Evolutionary conservation across 257 asterid species (phyloP).

Genomic region (Catharanthus roseus): DNA sequence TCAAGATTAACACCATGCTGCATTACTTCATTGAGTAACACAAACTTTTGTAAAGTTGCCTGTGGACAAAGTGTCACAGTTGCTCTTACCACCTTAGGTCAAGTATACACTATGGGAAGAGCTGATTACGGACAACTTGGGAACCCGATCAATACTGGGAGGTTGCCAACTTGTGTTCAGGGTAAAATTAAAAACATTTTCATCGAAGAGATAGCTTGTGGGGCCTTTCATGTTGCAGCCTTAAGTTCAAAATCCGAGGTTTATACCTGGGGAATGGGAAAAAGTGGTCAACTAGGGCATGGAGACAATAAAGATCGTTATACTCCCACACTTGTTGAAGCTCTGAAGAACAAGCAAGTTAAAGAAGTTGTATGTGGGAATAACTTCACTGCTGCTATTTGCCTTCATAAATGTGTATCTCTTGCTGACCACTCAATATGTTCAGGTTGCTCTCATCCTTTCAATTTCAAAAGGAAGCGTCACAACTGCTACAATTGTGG

Average conservation of each 20-base stretch:
- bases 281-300: slow-evolving; percentile 69
- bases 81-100: slow-evolving; percentile 58
- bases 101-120: slow-evolving; percentile 58
- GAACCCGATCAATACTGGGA: slow-evolving; percentile 29
- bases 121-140: slow-evolving; percentile 39
- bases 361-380: slow-evolving; percentile 52
- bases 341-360: slow-evolving; percentile 50
- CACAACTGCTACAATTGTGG: slow-evolving; percentile 81
- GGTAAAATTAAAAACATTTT: slow-evolving; percentile 37
- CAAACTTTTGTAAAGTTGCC: slow-evolving; percentile 47
- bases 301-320: slow-evolving; percentile 46
- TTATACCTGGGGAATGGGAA: slow-evolving; percentile 75
- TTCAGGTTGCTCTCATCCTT: slow-evolving; percentile 51
- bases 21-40: slow-evolving; percentile 28
- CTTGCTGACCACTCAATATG: slow-evolving; percentile 44
- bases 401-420: slow-evolving; percentile 40
- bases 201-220: slow-evolving; percentile 62
- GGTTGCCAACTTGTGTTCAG: slow-evolving; percentile 33
- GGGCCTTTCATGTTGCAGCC: slow-evolving; percentile 62
- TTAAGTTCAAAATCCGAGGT: slow-evolving; percentile 53
- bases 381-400: slow-evolving; percentile 56
- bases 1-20: slow-evolving; percentile 38
- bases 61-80: slow-evolving; percentile 68
- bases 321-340: slow-evolving; percentile 54
- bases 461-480: slow-evolving; percentile 51